Conservation (phyloP, 345 rosid species). For the Pistacia atlantica region DNA sequence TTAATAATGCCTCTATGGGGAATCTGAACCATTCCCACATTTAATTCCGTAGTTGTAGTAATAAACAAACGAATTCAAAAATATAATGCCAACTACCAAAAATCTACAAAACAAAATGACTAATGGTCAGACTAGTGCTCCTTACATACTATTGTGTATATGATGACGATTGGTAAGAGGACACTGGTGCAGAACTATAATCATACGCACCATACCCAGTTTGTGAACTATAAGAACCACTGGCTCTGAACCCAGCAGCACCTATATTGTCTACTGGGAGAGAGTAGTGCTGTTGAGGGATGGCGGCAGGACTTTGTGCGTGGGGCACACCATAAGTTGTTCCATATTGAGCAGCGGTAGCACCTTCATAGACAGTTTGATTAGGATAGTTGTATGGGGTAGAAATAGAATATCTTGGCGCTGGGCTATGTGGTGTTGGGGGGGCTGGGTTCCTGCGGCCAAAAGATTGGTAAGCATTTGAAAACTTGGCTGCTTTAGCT, state of each 20-base stretch:
- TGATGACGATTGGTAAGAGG: slow-evolving; percentile 39
- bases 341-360: slow-evolving; percentile 27
- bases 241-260: slow-evolving; percentile 26
- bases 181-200: slow-evolving; percentile 31
- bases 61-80: neutral
- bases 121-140: slow-evolving; percentile 3
- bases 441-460: slow-evolving; percentile 39
- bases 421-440: slow-evolving; percentile 44
- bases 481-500: slow-evolving; percentile 45
- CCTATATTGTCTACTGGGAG: slow-evolving; percentile 31
- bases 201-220: slow-evolving; percentile 39
- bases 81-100: neutral
- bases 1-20: neutral
- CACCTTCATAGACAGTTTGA: slow-evolving; percentile 45
- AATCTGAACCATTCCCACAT: neutral
- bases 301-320: slow-evolving; percentile 36
- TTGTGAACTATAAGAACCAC: slow-evolving; percentile 36
- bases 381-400: slow-evolving; percentile 38
- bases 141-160: slow-evolving; percentile 21
- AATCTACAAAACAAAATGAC: neutral
- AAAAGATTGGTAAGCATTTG: slow-evolving; percentile 40
- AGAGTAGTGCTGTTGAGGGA: slow-evolving; percentile 42
- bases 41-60: neutral
- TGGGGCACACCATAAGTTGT: slow-evolving; percentile 37
- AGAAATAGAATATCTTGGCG: slow-evolving; percentile 44